Percentiles rank a stretch among this genome's conserved stretches.
These are phyloP conservation scores for Trichoderma gamsii DNA, from an alignment of 495 filamentous ascomycete genomes.

Conservation along the genomic window DNA sequence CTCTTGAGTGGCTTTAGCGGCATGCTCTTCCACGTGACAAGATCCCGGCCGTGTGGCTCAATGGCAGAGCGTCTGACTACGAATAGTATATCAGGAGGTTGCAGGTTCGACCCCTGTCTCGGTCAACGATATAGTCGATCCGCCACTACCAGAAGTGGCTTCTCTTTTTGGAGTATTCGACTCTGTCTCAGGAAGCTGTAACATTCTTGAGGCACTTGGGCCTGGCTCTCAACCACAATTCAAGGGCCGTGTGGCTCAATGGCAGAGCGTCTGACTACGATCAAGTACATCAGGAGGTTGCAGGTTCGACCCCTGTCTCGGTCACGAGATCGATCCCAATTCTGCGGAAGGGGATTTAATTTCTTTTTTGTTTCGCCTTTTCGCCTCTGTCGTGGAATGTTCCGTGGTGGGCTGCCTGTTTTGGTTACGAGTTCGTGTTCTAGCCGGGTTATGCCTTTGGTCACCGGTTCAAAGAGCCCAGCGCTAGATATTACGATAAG, in stretches of 20 bases:
- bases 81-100: slow-evolving; percentile 11
- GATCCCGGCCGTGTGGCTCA: slow-evolving; percentile 14
- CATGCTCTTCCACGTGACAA: neutral
- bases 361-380: slow-evolving; percentile 1
- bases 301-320: slow-evolving; percentile 14
- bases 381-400: neutral
- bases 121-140: neutral
- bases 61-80: slow-evolving; percentile 14
- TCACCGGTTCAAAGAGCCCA: too few relatives aligned
- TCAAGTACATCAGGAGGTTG: slow-evolving; percentile 14
- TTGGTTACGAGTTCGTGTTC: neutral
- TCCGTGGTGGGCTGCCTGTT: neutral
- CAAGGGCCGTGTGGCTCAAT: slow-evolving; percentile 13
- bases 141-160: neutral
- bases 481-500: too few relatives aligned
- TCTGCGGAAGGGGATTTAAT: neutral
- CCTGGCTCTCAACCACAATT: neutral
- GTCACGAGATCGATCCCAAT: slow-evolving; percentile 12
- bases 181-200: neutral
- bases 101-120: slow-evolving; percentile 14
- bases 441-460: too few relatives aligned
- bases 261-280: slow-evolving; percentile 14
- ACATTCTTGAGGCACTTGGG: neutral
- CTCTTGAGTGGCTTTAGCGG: neutral
- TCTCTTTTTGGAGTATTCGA: neutral